These are phyloP conservation scores for Herpetomonas samuelpessoai DNA, from an alignment of 208 protist genomes.

Conservation along the genomic window DNA sequence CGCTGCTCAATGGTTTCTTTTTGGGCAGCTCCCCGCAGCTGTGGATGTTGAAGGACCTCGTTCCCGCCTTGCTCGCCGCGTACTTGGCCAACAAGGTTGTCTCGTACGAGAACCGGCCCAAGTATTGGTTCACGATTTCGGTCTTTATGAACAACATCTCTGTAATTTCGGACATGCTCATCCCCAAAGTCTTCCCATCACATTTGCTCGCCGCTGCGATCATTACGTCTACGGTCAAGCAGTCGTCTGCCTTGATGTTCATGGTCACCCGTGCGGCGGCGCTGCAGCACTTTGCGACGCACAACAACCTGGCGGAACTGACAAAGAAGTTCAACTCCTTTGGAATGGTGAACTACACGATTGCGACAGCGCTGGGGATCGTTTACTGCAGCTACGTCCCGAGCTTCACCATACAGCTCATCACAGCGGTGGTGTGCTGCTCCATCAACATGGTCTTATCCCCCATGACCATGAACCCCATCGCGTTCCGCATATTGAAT, in stretches of 20 bases:
- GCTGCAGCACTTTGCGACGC: constrained; percentile 79
- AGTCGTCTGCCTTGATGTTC: constrained; percentile 83
- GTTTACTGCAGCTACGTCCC: constrained; percentile 63
- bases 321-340: constrained; percentile 91
- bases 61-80: constrained; percentile 66
- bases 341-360: constrained; percentile 78
- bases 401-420: constrained; percentile 65
- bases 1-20: constrained; percentile 83
- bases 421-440: constrained; percentile 66
- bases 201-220: constrained; percentile 69
- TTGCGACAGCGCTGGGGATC: constrained; percentile 72
- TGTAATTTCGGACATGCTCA: constrained; percentile 79
- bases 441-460: constrained; percentile 57
- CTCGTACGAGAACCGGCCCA: constrained; percentile 86
- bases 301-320: constrained; percentile 80
- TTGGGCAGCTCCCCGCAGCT: constrained; percentile 71
- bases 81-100: constrained; percentile 82
- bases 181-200: constrained; percentile 56
- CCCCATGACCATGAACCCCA: constrained; percentile 59
- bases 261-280: constrained; percentile 72
- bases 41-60: constrained; percentile 87
- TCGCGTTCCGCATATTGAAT: constrained; percentile 77
- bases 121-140: constrained; percentile 85
- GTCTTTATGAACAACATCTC: constrained; percentile 76
- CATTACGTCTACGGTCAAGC: constrained; percentile 72